Conservation (phyloP, 2,329 filamentous ascomycete genomes). For the Ascochyta lentis region DNA sequence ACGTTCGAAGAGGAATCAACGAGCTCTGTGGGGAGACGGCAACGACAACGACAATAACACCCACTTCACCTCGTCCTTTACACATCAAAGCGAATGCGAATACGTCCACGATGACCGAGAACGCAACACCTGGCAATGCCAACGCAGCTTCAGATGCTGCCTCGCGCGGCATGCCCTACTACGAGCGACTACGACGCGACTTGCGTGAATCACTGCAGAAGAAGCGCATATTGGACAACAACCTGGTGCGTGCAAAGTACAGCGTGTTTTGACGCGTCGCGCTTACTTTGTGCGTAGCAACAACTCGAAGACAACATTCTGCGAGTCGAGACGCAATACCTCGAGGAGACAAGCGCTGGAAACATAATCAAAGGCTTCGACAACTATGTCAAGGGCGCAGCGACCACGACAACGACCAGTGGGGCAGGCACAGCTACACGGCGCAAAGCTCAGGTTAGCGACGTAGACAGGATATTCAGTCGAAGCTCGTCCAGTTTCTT, state of each 20-base stretch:
- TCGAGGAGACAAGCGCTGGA: slow-evolving; percentile 82
- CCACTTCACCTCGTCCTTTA: background rate
- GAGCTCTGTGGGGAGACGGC: background rate
- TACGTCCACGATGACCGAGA: slow-evolving; percentile 56
- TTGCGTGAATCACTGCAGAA: slow-evolving; percentile 71
- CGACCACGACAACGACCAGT: slow-evolving; percentile 61
- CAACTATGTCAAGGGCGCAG: slow-evolving; percentile 90
- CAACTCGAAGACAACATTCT: slow-evolving; percentile 80
- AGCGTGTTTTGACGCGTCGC: slow-evolving; percentile 7
- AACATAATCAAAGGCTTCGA: slow-evolving; percentile 99
- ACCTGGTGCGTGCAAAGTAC: slow-evolving; percentile 55
- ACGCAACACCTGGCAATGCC: slow-evolving; percentile 49
- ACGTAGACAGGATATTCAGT: slow-evolving; percentile 75
- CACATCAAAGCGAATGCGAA: background rate
- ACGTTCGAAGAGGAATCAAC: slow-evolving; percentile 4
- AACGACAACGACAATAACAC: background rate
- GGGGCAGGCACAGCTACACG: slow-evolving; percentile 57
- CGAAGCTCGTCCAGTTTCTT: slow-evolving; percentile 51
- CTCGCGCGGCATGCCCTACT: slow-evolving; percentile 66
- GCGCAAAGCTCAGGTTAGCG: slow-evolving; percentile 67
- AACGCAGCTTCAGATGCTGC: slow-evolving; percentile 52
- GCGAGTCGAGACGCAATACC: slow-evolving; percentile 83
- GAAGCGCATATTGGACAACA: slow-evolving; percentile 68
- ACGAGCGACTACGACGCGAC: slow-evolving; percentile 73
- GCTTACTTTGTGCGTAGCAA: slow-evolving; percentile 51